These are phyloP conservation scores for Pseudogymnoascus sp. DNA, from an alignment of 2,329 filamentous ascomycete species.

Conservation along the genomic window DNA sequence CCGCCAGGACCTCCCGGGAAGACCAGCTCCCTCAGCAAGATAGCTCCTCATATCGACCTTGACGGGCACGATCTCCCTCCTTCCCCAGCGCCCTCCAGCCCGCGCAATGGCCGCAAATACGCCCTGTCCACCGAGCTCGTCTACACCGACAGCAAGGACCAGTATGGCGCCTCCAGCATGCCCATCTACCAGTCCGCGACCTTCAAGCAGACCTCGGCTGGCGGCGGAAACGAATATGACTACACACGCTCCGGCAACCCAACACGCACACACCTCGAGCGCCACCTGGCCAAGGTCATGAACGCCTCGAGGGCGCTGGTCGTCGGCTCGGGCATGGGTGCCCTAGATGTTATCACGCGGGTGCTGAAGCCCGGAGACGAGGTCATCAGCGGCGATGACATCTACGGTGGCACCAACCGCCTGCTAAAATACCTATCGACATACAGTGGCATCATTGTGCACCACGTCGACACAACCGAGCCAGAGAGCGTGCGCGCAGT, in stretches of 20 bases:
- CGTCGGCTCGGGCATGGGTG: slow-evolving; percentile 95
- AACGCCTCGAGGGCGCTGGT: slow-evolving; percentile 84
- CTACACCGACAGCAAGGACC: slow-evolving; percentile 91
- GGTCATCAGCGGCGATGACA: slow-evolving; percentile 91
- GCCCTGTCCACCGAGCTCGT: slow-evolving; percentile 93
- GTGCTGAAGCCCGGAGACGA: slow-evolving; percentile 88
- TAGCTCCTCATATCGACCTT: slow-evolving; percentile 55
- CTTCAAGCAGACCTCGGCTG: slow-evolving; percentile 84
- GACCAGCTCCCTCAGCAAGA: slow-evolving; percentile 23
- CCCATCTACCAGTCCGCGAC: slow-evolving; percentile 98
- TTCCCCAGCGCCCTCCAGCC: slow-evolving; percentile 88
- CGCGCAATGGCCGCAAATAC: slow-evolving; percentile 78
- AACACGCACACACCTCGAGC: slow-evolving; percentile 89
- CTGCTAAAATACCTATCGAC: slow-evolving; percentile 85
- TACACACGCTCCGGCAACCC: slow-evolving; percentile 98
- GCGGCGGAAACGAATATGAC: slow-evolving; percentile 83
- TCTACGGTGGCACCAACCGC: slow-evolving; percentile 93
- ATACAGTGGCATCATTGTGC: slow-evolving; percentile 85
- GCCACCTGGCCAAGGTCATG: slow-evolving; percentile 98
- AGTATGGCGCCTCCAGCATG: slow-evolving; percentile 93
- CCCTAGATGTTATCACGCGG: slow-evolving; percentile 90
- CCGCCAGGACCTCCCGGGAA: slow-evolving; percentile 23
- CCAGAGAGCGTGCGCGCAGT: slow-evolving; percentile 62
- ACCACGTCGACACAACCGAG: slow-evolving; percentile 90
- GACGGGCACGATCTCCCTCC: slow-evolving; percentile 82